Evolutionary conservation across 2,329 filamentous ascomycete species (phyloP).

Genomic region (Pyrenochaeta sp.): DNA sequence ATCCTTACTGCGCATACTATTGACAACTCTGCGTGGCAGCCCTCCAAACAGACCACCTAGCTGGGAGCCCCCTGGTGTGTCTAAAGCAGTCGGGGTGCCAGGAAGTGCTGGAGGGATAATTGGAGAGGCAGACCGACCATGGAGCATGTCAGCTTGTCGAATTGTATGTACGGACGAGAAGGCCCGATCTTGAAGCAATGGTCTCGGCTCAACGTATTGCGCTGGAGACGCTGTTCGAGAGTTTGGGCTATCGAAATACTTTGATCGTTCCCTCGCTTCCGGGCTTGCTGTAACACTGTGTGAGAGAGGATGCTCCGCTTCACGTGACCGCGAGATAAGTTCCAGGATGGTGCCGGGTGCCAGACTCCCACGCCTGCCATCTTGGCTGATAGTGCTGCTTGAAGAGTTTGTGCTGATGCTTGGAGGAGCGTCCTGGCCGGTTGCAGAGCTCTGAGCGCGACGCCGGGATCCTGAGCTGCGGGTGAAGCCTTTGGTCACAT

Average conservation of each 20-base stretch:
- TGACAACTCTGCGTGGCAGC: slow-evolving; percentile 56
- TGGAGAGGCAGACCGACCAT: slow-evolving; percentile 44
- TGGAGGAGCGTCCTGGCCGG: slow-evolving; percentile 61
- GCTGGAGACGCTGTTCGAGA: slow-evolving; percentile 52
- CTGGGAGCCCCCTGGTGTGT: slow-evolving; percentile 51
- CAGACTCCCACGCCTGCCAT: slow-evolving; percentile 64
- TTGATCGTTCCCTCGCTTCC: slow-evolving; percentile 53
- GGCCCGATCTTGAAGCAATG: slow-evolving; percentile 48
- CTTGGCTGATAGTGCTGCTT: slow-evolving; percentile 63
- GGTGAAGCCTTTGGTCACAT: slow-evolving; percentile 35
- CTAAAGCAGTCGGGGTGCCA: slow-evolving; percentile 53
- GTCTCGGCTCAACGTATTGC: slow-evolving; percentile 36
- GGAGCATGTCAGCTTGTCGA: slow-evolving; percentile 48
- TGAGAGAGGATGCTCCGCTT: slow-evolving; percentile 74
- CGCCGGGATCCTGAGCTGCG: slow-evolving; percentile 56
- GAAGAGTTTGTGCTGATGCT: slow-evolving; percentile 61
- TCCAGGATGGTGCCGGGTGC: slow-evolving; percentile 66
- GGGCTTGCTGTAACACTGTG: slow-evolving; percentile 78
- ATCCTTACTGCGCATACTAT: slow-evolving; percentile 52
- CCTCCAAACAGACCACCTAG: slow-evolving; percentile 56
- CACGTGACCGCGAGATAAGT: slow-evolving; percentile 58
- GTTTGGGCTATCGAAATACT: slow-evolving; percentile 45
- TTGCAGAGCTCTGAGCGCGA: slow-evolving; percentile 63
- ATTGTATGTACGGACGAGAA: slow-evolving; percentile 57
- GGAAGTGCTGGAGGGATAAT: slow-evolving; percentile 53